phyloP scores from a whole-genome alignment of 768 basidiomycete species.

The Rhodotorula diobovata region DNA sequence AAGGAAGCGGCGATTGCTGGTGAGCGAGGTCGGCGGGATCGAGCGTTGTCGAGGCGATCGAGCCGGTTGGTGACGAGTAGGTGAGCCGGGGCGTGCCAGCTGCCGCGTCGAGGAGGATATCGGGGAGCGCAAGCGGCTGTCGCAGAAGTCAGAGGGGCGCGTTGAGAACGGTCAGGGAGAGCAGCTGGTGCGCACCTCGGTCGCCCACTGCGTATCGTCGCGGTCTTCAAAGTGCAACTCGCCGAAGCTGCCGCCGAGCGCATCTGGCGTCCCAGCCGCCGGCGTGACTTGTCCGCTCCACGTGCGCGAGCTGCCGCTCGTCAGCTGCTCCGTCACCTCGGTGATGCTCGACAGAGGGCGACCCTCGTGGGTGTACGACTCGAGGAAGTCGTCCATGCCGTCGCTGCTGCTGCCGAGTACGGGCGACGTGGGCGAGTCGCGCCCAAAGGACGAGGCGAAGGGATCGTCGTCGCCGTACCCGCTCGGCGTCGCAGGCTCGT shows the following conservation, averaged over 20 bases:
- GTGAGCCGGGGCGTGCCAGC: neutral
- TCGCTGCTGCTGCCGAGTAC: neutral
- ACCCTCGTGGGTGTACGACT: neutral
- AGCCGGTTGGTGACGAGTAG: neutral
- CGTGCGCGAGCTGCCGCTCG: neutral
- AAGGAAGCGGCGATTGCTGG: conserved; percentile 6
- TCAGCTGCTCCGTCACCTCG: neutral
- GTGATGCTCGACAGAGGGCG: neutral
- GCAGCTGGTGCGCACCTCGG: neutral
- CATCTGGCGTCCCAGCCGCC: neutral
- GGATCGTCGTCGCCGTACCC: neutral
- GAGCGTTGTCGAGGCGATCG: neutral
- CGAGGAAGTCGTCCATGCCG: neutral
- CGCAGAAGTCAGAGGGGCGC: no score
- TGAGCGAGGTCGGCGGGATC: neutral
- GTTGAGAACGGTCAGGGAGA: neutral
- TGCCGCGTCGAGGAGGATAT: neutral
- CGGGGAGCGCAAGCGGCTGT: neutral
- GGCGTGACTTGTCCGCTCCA: neutral
- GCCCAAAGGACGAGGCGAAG: neutral
- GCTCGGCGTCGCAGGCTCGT: neutral
- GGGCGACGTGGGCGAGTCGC: neutral
- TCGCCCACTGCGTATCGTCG: neutral
- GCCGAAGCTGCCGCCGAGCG: neutral
- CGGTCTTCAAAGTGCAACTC: neutral